Percentiles rank a stretch among this genome's conserved stretches.
phyloP scores from a whole-genome alignment of 2,329 filamentous ascomycete species.

The Ophiostoma angusticollis region DNA sequence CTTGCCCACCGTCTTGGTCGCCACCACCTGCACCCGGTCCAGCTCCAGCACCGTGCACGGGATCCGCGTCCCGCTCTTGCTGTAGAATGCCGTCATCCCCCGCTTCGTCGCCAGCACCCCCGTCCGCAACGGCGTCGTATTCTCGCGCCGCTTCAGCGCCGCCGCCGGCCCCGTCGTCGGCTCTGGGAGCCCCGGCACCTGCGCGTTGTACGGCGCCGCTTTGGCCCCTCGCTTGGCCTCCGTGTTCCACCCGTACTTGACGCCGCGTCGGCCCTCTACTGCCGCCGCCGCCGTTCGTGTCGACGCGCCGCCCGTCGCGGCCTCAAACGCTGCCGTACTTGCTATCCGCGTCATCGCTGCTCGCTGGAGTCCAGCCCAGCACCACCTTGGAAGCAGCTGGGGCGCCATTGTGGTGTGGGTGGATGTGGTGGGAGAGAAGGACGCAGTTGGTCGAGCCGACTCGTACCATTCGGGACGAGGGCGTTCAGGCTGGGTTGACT shows the following conservation, averaged over 20 bases:
- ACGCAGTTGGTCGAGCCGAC: too few species aligned
- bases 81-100: conserved; percentile 89
- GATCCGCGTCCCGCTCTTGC: conserved; percentile 62
- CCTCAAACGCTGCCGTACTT: not conserved
- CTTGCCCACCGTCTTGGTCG: conserved; percentile 64
- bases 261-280: conserved; percentile 26
- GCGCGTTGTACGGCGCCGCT: conserved; percentile 49
- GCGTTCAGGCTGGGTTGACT: too few species aligned
- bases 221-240: conserved; percentile 31
- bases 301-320: conserved; percentile 1
- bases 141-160: conserved; percentile 44
- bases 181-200: conserved; percentile 39
- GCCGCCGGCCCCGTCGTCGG: conserved; percentile 47
- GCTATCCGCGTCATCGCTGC: conserved; percentile 1
- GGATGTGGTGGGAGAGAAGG: not conserved
- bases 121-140: conserved; percentile 53
- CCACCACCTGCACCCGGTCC: conserved; percentile 80
- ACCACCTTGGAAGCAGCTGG: conserved; percentile 22
- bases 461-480: not conserved
- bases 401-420: conserved; percentile 19
- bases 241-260: conserved; percentile 51
- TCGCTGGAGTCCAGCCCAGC: conserved; percentile 14
- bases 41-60: conserved; percentile 89
- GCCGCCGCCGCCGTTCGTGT: not conserved
- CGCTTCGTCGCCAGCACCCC: conserved; percentile 82